phyloP scores from a whole-genome alignment of 805 yeast genomes.

The Kluyveromyces dobzhanskii region DNA sequence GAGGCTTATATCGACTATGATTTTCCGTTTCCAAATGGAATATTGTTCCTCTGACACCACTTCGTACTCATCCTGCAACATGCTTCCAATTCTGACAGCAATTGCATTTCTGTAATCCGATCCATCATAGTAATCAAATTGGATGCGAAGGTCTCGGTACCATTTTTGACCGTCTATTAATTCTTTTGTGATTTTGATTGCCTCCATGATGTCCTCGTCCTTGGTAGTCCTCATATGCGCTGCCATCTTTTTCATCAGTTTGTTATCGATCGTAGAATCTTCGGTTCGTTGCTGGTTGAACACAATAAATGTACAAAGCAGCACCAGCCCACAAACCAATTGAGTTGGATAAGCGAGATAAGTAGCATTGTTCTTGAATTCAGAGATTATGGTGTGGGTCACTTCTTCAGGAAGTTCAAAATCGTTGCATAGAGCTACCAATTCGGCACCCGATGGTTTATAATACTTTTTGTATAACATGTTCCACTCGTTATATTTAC shows the following conservation, averaged over 20 bases:
- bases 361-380: constrained; percentile 41
- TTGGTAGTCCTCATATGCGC: constrained; percentile 43
- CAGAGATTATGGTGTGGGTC: constrained; percentile 41
- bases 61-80: constrained; percentile 29
- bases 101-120: constrained; percentile 19
- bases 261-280: constrained; percentile 42
- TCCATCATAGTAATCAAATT: constrained; percentile 31
- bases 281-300: constrained; percentile 38
- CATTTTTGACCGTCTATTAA: constrained; percentile 52
- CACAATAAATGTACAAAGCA: constrained; percentile 48
- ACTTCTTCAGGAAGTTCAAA: constrained; percentile 52
- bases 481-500: constrained; percentile 5
- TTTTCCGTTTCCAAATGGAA: constrained; percentile 27
- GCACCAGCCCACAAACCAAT: constrained; percentile 55
- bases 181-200: constrained; percentile 46
- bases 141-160: constrained; percentile 46
- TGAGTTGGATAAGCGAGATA: constrained; percentile 61
- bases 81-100: constrained; percentile 26
- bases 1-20: constrained; percentile 23
- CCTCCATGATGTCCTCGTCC: constrained; percentile 40
- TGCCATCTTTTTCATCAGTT: constrained; percentile 43
- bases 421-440: constrained; percentile 47
- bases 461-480: constrained; percentile 24
- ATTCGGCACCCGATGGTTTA: constrained; percentile 34
- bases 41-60: constrained; percentile 27